These are phyloP conservation scores for Collybia nuda DNA, from an alignment of 768 basidiomycete species.

Conservation along the genomic window DNA sequence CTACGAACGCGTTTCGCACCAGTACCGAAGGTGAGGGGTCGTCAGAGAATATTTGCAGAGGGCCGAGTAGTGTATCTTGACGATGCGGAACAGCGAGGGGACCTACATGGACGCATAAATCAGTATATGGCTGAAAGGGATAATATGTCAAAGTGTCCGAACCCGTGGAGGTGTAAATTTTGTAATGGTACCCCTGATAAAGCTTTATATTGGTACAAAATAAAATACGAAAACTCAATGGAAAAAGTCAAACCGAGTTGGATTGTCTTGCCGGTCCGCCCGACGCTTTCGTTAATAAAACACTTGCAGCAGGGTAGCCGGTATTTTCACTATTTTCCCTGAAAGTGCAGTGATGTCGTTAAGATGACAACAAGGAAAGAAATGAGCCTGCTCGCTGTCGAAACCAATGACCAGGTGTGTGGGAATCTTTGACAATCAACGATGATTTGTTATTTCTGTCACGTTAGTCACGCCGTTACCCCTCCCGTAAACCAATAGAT, in stretches of 20 bases:
- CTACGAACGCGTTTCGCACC: background rate
- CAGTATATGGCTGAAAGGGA: background rate
- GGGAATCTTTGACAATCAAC: slow-evolving; percentile 23
- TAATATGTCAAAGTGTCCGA: background rate
- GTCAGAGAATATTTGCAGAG: background rate
- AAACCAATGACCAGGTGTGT: slow-evolving; percentile 25
- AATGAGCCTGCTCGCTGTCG: slow-evolving; percentile 23
- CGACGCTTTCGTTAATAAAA: background rate
- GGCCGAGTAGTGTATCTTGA: too few species aligned
- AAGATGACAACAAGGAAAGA: slow-evolving; percentile 1
- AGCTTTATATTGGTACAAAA: slow-evolving; percentile 26
- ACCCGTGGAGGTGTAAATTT: background rate
- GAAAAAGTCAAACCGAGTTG: background rate
- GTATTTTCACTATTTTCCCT: background rate
- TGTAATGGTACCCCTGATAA: slow-evolving; percentile 23
- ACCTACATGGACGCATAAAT: slow-evolving; percentile 2
- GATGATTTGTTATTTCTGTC: too few species aligned
- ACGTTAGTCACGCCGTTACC: too few species aligned
- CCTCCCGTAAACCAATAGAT: too few species aligned
- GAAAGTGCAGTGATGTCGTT: too few species aligned
- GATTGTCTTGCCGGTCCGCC: background rate
- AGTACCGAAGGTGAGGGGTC: background rate
- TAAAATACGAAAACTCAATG: slow-evolving; percentile 6
- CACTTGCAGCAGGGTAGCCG: background rate
- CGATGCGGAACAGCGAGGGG: too few species aligned